A percentile compares a stretch with the other conserved stretches of the same genome.
Evolutionary conservation across 495 filamentous ascomycete genomes (phyloP).

Genomic region (Lichenothelia convexa): DNA sequence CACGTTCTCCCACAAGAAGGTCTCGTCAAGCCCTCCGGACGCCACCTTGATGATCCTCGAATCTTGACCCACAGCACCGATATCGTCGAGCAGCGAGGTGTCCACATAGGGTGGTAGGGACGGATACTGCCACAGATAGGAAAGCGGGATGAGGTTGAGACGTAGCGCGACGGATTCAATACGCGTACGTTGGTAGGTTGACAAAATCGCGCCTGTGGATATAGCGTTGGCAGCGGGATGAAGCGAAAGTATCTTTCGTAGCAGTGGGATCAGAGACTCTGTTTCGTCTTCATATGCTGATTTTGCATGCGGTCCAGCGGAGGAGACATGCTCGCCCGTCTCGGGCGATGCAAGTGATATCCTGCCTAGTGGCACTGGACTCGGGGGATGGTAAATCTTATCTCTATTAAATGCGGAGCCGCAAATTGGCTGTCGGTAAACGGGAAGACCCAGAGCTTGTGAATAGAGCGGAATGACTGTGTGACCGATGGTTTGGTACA

Average conservation of each 20-base stretch:
- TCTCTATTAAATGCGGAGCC: slow-evolving; percentile 47
- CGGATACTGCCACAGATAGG: slow-evolving; percentile 83
- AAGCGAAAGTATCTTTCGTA: slow-evolving; percentile 36
- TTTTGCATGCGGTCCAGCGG: too few species aligned
- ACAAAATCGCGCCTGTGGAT: slow-evolving; percentile 79
- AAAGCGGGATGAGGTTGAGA: slow-evolving; percentile 59
- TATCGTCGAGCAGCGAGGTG: slow-evolving; percentile 52
- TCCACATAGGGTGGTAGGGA: slow-evolving; percentile 35
- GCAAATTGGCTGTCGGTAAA: slow-evolving; percentile 57
- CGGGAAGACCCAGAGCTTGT: slow-evolving; percentile 52
- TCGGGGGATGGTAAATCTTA: slow-evolving; percentile 33
- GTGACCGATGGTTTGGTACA: slow-evolving; percentile 98
- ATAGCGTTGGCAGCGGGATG: slow-evolving; percentile 72
- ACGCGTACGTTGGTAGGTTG: slow-evolving; percentile 84
- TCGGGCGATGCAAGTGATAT: neutral
- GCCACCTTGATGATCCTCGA: slow-evolving; percentile 87
- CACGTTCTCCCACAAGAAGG: slow-evolving; percentile 71
- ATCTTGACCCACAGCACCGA: slow-evolving; percentile 58
- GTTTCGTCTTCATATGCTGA: slow-evolving; percentile 66
- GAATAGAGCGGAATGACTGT: slow-evolving; percentile 71
- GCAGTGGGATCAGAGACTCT: slow-evolving; percentile 60
- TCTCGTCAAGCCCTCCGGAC: slow-evolving; percentile 68
- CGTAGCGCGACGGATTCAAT: slow-evolving; percentile 73
- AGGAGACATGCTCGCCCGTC: neutral
- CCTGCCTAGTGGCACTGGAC: neutral